Conservation (phyloP, 306 rosid species). For the Pyrus betulifolia region DNA sequence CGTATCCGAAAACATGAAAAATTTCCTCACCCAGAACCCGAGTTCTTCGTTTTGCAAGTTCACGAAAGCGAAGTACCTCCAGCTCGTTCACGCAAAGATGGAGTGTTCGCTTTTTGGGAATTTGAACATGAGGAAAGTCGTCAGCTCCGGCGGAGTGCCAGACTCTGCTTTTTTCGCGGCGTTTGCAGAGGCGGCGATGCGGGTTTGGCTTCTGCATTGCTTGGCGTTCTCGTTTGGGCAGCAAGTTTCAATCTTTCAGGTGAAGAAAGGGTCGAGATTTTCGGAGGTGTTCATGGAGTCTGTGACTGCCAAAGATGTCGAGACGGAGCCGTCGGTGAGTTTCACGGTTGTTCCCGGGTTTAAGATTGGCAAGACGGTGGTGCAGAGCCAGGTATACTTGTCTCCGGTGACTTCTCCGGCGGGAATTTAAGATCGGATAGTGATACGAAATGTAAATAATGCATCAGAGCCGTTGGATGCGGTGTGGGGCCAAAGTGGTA, state of each 20-base stretch:
- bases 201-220: constrained; percentile 71
- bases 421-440: neutral
- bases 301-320: constrained; percentile 23
- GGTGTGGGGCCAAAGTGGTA: neutral
- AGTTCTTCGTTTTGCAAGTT: constrained; percentile 49
- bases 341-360: constrained; percentile 94
- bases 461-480: neutral
- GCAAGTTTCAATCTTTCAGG: constrained; percentile 54
- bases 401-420: constrained; percentile 28
- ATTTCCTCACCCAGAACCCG: constrained; percentile 42
- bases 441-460: constrained; percentile 1
- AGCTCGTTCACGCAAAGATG: constrained; percentile 82
- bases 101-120: constrained; percentile 91
- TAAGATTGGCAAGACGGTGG: constrained; percentile 51
- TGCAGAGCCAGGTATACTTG: constrained; percentile 79
- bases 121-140: constrained; percentile 62
- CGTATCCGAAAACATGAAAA: constrained; percentile 35
- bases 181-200: constrained; percentile 71
- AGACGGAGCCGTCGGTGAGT: constrained; percentile 39
- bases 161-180: constrained; percentile 67
- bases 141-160: constrained; percentile 67
- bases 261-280: constrained; percentile 57
- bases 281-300: constrained; percentile 93
- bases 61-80: constrained; percentile 56
- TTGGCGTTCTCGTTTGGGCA: constrained; percentile 60